phyloP scores from a whole-genome alignment of 345 rosid species.

The Rhodamnia argentea region DNA sequence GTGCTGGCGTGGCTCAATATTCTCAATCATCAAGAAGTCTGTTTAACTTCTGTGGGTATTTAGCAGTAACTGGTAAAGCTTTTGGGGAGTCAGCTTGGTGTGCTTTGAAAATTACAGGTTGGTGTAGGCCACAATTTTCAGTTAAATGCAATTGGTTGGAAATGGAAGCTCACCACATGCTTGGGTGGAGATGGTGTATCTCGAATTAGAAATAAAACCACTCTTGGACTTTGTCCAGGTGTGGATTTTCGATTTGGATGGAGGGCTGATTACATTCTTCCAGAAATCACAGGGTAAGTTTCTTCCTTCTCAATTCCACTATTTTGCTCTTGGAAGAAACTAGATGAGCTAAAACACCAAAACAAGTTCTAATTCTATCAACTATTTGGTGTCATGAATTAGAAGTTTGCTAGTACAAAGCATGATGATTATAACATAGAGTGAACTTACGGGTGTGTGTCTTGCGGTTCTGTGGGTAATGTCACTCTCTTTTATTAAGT shows the following conservation, averaged over 20 bases:
- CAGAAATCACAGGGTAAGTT: constrained; percentile 75
- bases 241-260: constrained; percentile 80
- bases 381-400: background rate
- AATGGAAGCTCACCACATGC: constrained; percentile 86
- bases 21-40: background rate
- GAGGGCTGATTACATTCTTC: constrained; percentile 88
- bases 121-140: constrained; percentile 80
- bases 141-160: constrained; percentile 71
- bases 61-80: background rate
- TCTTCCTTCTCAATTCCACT: background rate
- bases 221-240: constrained; percentile 71
- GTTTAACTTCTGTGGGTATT: background rate
- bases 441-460: background rate
- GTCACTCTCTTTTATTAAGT: background rate
- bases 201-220: constrained; percentile 68
- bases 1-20: background rate
- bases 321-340: background rate
- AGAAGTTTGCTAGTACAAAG: background rate
- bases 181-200: constrained; percentile 87
- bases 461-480: background rate
- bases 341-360: background rate
- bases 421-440: background rate
- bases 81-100: background rate
- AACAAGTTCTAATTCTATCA: background rate
- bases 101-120: constrained; percentile 27